Percentiles rank a stretch among this genome's conserved stretches.
Evolutionary conservation across 768 basidiomycete species (phyloP).

Genomic region (Polyporus arcularius): DNA sequence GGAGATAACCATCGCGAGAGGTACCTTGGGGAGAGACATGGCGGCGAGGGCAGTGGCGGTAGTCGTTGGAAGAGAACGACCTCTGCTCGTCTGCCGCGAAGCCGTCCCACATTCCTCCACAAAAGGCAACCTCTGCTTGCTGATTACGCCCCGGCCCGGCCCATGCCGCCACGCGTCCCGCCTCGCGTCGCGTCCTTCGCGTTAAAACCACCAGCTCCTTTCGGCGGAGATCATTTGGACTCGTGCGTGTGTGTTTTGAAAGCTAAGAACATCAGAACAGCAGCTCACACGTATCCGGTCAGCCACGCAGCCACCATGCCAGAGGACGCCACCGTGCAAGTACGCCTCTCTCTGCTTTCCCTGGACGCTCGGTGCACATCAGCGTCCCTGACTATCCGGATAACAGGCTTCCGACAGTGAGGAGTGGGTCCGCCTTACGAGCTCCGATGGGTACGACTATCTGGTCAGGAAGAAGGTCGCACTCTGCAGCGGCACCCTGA

Average conservation of each 20-base stretch:
- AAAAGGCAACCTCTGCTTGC: background rate
- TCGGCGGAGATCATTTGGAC: background rate
- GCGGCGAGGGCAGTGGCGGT: slow-evolving; percentile 3
- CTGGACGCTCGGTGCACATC: background rate
- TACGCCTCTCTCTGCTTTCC: slow-evolving; percentile 3
- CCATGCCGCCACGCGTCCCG: background rate
- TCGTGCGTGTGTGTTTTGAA: background rate
- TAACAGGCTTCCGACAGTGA: slow-evolving; percentile 20
- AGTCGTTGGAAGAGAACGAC: slow-evolving; percentile 2
- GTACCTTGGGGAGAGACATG: slow-evolving; percentile 60
- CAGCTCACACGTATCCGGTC: background rate
- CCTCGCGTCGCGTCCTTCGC: background rate
- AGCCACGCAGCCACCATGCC: background rate
- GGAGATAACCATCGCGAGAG: background rate
- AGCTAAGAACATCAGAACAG: background rate
- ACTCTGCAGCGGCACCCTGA: slow-evolving; percentile 77
- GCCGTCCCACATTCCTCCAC: background rate
- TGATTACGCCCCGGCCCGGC: background rate
- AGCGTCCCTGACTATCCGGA: background rate
- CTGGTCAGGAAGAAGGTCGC: slow-evolving; percentile 77
- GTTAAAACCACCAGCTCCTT: background rate
- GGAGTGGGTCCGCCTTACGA: slow-evolving; percentile 77
- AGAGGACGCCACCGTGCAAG: slow-evolving; percentile 7
- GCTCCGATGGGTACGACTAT: slow-evolving; percentile 80
- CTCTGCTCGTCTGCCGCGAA: background rate